These are phyloP conservation scores for Pseudopyricularia javanii DNA, from an alignment of 2,329 filamentous ascomycete genomes.

Conservation along the genomic window DNA sequence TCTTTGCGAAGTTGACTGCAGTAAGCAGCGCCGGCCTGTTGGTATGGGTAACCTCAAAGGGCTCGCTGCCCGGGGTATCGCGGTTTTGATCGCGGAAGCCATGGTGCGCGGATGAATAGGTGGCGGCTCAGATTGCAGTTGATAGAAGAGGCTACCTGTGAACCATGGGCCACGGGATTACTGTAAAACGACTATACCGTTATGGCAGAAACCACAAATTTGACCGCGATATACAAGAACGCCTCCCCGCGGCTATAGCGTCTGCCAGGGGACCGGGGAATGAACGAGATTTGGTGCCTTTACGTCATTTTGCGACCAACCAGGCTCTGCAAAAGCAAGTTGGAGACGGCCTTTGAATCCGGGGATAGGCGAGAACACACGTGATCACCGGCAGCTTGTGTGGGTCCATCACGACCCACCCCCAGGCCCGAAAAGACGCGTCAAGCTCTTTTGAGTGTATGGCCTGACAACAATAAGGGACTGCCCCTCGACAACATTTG, in stretches of 20 bases:
- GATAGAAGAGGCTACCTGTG: no score
- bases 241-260: no score
- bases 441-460: neutral
- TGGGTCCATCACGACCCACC: no score
- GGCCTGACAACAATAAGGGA: neutral
- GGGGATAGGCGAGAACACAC: neutral
- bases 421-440: no score
- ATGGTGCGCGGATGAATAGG: constrained; percentile 4
- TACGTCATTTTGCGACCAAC: neutral
- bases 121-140: constrained; percentile 7
- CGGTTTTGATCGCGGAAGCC: constrained; percentile 3
- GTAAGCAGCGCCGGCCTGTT: constrained; percentile 6
- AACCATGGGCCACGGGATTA: no score
- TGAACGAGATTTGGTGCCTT: neutral
- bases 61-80: constrained; percentile 13
- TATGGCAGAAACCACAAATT: no score
- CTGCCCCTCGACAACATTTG: neutral
- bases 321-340: neutral
- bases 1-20: neutral
- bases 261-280: no score
- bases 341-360: neutral
- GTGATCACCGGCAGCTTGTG: neutral
- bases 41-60: constrained; percentile 9
- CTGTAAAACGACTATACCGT: no score
- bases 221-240: no score